A percentile compares a stretch with the other conserved stretches of the same genome.
Conservation (phyloP, 352 stramenopile species). For the Plasmopara muralis region DNA sequence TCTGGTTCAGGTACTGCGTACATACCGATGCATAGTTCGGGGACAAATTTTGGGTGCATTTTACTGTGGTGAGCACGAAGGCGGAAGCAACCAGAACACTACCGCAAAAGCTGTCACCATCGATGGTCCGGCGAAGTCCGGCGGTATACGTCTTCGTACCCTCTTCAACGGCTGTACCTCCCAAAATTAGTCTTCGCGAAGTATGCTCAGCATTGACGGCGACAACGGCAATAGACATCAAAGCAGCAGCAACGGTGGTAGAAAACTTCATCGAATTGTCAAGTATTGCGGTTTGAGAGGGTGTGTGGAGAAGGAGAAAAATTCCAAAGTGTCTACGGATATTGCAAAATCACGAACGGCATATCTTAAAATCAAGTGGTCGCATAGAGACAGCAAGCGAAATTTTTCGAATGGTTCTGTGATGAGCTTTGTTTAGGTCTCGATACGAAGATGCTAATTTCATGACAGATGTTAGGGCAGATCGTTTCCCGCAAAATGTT, state of each 20-base stretch:
- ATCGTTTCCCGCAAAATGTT: too few species aligned
- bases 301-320: neutral
- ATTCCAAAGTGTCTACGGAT: neutral
- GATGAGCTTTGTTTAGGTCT: too few species aligned
- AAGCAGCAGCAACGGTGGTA: neutral
- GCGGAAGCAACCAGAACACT: constrained; percentile 4
- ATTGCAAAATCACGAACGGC: too few species aligned
- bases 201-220: neutral
- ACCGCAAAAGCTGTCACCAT: constrained; percentile 11
- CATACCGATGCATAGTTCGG: neutral
- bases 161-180: neutral
- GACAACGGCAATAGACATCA: neutral
- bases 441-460: too few species aligned
- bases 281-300: neutral
- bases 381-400: too few species aligned
- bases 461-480: too few species aligned
- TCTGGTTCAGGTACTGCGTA: constrained; percentile 13
- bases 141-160: constrained; percentile 30
- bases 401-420: too few species aligned
- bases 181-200: neutral
- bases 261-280: neutral
- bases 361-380: too few species aligned
- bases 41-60: too few species aligned
- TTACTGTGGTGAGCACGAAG: neutral
- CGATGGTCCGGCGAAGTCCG: constrained; percentile 12